Percentiles rank a stretch among this genome's conserved stretches.
Evolutionary conservation across 148 eudicot species (phyloP).

Genomic region (Rhododendron williamsianum): DNA sequence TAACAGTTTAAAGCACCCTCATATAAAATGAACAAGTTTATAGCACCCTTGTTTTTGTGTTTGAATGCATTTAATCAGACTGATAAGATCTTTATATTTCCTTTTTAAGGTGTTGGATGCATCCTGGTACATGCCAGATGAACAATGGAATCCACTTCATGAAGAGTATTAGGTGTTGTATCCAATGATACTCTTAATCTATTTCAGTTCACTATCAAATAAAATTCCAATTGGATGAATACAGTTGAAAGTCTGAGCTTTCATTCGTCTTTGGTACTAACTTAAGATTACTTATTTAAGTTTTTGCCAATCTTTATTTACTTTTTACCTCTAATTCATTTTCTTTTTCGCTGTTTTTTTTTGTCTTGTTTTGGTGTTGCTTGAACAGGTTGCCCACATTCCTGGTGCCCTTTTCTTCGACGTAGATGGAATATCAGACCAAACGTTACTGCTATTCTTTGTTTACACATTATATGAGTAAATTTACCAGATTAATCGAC

Average conservation of each 20-base stretch:
- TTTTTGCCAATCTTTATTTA: neutral
- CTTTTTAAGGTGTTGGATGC: conserved; percentile 82
- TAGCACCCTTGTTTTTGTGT: neutral
- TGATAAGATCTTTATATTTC: neutral
- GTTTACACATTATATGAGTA: neutral
- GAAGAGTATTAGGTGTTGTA: conserved; percentile 69
- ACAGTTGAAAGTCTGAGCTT: neutral
- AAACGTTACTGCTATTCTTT: conserved; percentile 12
- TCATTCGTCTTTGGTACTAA: neutral
- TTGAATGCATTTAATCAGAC: neutral
- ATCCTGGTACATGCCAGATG: conserved; percentile 99
- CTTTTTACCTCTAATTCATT: neutral
- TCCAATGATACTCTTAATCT: neutral
- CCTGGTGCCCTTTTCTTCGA: conserved; percentile 98
- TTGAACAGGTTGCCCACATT: conserved; percentile 82
- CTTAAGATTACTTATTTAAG: neutral
- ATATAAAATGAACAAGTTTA: neutral
- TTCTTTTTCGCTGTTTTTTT: neutral
- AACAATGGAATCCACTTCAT: conserved; percentile 85
- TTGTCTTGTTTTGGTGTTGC: neutral
- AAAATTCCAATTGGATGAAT: neutral
- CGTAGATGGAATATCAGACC: conserved; percentile 81
- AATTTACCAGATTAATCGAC: neutral
- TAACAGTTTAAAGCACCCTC: neutral
- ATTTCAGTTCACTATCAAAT: neutral